Base-by-base conservation (phyloP, 1,284 basidiomycete genomes). In the Tremellales sp. region DNA sequence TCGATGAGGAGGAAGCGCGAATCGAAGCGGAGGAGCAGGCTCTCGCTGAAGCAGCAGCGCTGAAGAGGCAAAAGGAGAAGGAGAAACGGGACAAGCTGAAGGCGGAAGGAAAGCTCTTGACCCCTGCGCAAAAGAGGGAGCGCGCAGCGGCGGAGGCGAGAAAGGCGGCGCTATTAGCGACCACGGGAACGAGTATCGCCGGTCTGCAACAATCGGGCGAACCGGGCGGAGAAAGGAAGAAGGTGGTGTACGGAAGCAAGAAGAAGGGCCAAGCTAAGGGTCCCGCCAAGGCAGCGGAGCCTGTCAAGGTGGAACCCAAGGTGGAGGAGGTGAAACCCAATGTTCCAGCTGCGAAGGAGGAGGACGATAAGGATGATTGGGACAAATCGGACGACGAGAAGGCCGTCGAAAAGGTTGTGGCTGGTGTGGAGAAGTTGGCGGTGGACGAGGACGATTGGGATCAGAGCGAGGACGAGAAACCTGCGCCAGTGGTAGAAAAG, bases 41-140 rank as follows among this genome's bases (percentile, higher is more conserved):
- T 62, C 84, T 81, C 54, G 86, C 87, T 65, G 90, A 91, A 70
- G 87, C 88, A 71, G 88, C 88, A 65, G 81, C 83, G 56, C 79
- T 83, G 45, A 85, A 77, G 75, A 92, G 89, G 71, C 87, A 92
- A 61, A 91, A 87, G 68, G 92, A 95, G 75, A 91, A 89, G 80
- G 88, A 87, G 49, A 65, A 63, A 60, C 54, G 45, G 43, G 61
- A 56, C 35, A 92, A 92, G 72, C 83, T 86, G 19, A 88, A 86
- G 78, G 92, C 91, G 68, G 91, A 95, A 72, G 92, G 92, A 27
- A 81, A 86, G 45, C 75, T 91, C 26, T 78, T 97, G 38, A 95
- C 92, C 5, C 89, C 92, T 68, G 97, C 95, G 74, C 93, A 98
- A 71, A 97, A 93, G 74, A 87, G 90, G 63, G 93, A 97, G 70